Base-by-base conservation (phyloP, 306 rosid species). In the Sindora glabra region DNA sequence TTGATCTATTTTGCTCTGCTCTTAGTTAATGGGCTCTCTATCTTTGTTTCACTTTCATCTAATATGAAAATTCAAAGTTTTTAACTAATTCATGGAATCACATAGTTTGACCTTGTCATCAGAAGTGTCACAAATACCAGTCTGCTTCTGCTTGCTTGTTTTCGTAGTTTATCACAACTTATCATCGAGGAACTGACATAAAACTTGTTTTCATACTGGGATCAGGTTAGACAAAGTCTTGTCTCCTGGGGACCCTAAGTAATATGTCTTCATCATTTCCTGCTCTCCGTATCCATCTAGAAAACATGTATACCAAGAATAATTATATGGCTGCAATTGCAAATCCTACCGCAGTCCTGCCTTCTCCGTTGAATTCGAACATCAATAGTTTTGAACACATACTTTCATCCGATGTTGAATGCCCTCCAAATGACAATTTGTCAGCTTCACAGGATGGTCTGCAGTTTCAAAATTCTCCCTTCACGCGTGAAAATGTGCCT, bases 191-290 rank as follows among this genome's bases (percentile, higher is more conserved):
- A 30, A 56, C 45, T 56, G 59, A 75, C 53, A 12, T 38, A 40
- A 64, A 38, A 10, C 44, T 37, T 59, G 48, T 65, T n/a, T 68
- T 68, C 27, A 36, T 59, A 42, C 44, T 53, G 52, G 64, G 67
- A 67, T 69, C 64, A 72, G 67, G 60, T 48, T 22, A 14, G 41
- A 37, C 60, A 12, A 68, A 79, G 56, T 39, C 38, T 59, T 52
- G 60, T 64, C 52, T 40, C 54, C 54, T 55, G 53, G 68, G 62
- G 42, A 52, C 63, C 29, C 74, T 58, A 4, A 63, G 63, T 68
- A 68, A 42, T 48, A 73, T 74, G 84, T 74, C 80, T 33, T 68
- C 86, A 54, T 80, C 92, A 59, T 79, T 65, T 67, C 87, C 73
- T 16, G 68, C 36, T 68, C 76, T 82, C 47, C 71, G 74, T 25